A percentile compares a stretch with the other conserved stretches of the same genome.
phyloP scores from a whole-genome alignment of 2,329 filamentous ascomycete species.

The Geoglossum cookeanum region DNA sequence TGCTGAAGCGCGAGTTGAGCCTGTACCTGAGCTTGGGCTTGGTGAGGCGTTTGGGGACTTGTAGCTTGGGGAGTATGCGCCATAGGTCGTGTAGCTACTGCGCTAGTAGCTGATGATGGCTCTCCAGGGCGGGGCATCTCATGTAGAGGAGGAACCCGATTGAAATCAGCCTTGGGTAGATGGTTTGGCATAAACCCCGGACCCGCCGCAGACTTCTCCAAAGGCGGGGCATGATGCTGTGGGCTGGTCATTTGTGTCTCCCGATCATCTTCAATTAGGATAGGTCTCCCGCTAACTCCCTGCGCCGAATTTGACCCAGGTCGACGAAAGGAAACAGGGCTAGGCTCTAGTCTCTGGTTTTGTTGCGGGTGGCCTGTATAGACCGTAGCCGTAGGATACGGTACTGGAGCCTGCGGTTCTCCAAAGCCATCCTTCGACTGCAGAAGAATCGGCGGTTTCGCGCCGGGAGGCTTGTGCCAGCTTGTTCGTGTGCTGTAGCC shows the following conservation, averaged over 20 bases:
- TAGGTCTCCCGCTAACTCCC: conserved; percentile 1
- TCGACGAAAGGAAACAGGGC: neutral
- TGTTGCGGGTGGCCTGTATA: neutral
- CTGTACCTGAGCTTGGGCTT: conserved; percentile 30
- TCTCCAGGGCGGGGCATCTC: conserved; percentile 36
- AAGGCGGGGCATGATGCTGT: neutral
- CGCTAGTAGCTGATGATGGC: conserved; percentile 25
- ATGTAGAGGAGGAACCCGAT: conserved; percentile 40
- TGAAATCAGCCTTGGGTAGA: conserved; percentile 33
- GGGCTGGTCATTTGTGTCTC: conserved; percentile 2
- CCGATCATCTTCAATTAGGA: conserved; percentile 4
- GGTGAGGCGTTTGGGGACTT: conserved; percentile 9
- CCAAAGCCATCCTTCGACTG: conserved; percentile 54
- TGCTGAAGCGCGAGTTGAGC: conserved; percentile 41
- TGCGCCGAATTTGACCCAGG: neutral
- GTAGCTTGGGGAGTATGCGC: neutral
- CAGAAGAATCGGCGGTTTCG: conserved; percentile 50
- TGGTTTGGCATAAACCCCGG: conserved; percentile 27
- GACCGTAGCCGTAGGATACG: neutral
- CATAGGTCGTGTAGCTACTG: conserved; percentile 38
- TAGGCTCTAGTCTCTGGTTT: neutral
- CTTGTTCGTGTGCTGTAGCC: conserved; percentile 68
- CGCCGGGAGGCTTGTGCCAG: conserved; percentile 60
- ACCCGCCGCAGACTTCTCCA: neutral
- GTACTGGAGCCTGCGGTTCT: neutral